Base-by-base conservation (phyloP, 2,329 filamentous ascomycete genomes). In the Stagonosporopsis vannaccii region DNA sequence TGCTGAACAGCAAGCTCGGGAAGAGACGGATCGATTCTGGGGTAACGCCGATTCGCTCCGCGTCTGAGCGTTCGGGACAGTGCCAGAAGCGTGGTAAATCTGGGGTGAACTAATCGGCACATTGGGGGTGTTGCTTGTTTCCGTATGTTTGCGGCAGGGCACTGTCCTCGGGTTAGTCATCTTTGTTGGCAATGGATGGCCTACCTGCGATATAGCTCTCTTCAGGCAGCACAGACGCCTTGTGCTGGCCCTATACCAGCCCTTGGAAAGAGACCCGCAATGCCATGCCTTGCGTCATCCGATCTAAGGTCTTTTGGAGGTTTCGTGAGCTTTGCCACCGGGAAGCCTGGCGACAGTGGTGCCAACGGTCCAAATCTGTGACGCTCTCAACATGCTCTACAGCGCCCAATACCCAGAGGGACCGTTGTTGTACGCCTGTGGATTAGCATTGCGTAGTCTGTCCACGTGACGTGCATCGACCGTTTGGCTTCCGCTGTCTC, bases 51-150 rank as follows among this genome's bases (percentile, higher is more conserved):
- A 58, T 56, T 48, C 56, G 50, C 58, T 60, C 65, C 67, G 67
- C 60, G 61, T 65, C 70, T 71, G 65, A 57, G 55, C 58, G 50
- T 59, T 51, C 56, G 59, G 51, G 39, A 62, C 50, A 53, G 58
- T 64, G 61, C 70, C 70, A 69, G 59, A 33, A 56, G 57, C 49
- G 55, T 63, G 70, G 69, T 43, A 62, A 72, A 66, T 67, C 70
- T 66, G 71, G 71, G 71, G 69, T 65, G 68, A 55, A 50, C 58
- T 62, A 58, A 61, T 62, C 53, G 45, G 41, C 42, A 37, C 26
- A 39, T 53, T 62, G 52, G 54, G 51, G 59, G 40, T 45, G 53
- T 23, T 43, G 26, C 28, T 48, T 32, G 49, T 58, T 23, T 35
- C 20, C 53, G 44, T 42, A 37, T 49, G 44, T 30, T 28, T 45